Evolutionary conservation across 116 monocot genomes (phyloP).

Genomic region (Zostera marina): DNA sequence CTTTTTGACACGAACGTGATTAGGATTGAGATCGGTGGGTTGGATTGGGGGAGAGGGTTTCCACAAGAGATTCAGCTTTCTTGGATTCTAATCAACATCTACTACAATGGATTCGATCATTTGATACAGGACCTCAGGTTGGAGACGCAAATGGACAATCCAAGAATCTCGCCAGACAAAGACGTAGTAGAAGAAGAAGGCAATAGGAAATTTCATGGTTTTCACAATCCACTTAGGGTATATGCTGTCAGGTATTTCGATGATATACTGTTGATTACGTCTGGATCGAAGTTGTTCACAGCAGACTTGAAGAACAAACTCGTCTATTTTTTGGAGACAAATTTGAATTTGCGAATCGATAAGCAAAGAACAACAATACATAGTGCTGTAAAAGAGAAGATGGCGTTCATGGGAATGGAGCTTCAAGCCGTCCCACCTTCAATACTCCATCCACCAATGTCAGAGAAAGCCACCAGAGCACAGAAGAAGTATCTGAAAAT

Average conservation of each 20-base stretch:
- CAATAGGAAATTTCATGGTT: slow-evolving; percentile 35
- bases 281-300: slow-evolving; percentile 62
- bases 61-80: slow-evolving; percentile 57
- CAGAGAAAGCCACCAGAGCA: slow-evolving; percentile 87
- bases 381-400: slow-evolving; percentile 77
- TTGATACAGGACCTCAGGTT: slow-evolving; percentile 38
- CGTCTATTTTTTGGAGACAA: slow-evolving; percentile 33
- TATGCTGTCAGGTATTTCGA: slow-evolving; percentile 84
- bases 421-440: slow-evolving; percentile 75
- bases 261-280: slow-evolving; percentile 69
- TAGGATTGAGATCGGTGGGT: slow-evolving; percentile 50
- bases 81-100: slow-evolving; percentile 57
- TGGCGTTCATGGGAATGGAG: slow-evolving; percentile 78
- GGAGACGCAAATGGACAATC: slow-evolving; percentile 40
- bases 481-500: slow-evolving; percentile 77
- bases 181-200: background rate
- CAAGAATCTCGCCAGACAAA: slow-evolving; percentile 10
- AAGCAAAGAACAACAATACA: slow-evolving; percentile 47
- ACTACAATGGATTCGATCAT: slow-evolving; percentile 51
- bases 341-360: slow-evolving; percentile 48
- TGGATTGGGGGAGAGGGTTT: slow-evolving; percentile 43
- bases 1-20: slow-evolving; percentile 33
- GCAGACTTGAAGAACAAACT: slow-evolving; percentile 49
- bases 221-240: slow-evolving; percentile 38
- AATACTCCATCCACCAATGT: slow-evolving; percentile 61